Base-by-base conservation (phyloP, 2,329 filamentous ascomycete species). In the Aureobasidium subglaciale region DNA sequence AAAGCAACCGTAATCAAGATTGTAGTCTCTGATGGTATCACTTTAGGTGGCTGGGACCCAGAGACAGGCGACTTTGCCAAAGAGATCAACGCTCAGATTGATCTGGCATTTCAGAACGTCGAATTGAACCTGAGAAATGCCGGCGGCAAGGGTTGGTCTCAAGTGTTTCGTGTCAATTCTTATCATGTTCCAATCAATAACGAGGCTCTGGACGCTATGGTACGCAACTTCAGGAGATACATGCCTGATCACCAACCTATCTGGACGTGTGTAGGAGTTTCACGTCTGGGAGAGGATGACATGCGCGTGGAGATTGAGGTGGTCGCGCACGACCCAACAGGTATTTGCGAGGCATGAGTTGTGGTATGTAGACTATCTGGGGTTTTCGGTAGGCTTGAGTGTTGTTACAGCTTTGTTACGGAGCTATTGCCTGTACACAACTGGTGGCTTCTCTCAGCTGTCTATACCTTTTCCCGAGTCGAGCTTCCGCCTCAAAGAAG, bases 231-330 rank as follows among this genome's bases (percentile, higher is more conserved):
- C 40, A 67, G 67, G 56, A 75, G 75, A 59, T 80, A 73, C 66
- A 75, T 78, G 67, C 78, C 78, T 0, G 62, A 76, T 29, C 78
- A 83, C 60, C 63, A 73, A 57, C 79, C 80, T 0, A 68, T 80
- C 1, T 80, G 77, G 77, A 84, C 80, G 0, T 71, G 67, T 56
- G 67, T 84, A 13, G 79, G 76, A 0, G 80, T 84, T 1, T 61
- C 68, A 1, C 61, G 68, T 30, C 63, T 84, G 6, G 79, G 69
- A 0, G 65, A 71, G 56, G 71, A 74, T 25, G 73, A 71, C 29
- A 84, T 84, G 81, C 64, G 70, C 20, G 73, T 84, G 3, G 81
- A 84, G 68, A 78, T 84, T 64, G 81, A 84, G 65, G 79, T 81
- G 9, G 34, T 37, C 2, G 34, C 34, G n/a, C n/a, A n/a, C n/a